Base-by-base conservation (phyloP, 2,329 filamentous ascomycete genomes). In the Neonectria faginata region DNA sequence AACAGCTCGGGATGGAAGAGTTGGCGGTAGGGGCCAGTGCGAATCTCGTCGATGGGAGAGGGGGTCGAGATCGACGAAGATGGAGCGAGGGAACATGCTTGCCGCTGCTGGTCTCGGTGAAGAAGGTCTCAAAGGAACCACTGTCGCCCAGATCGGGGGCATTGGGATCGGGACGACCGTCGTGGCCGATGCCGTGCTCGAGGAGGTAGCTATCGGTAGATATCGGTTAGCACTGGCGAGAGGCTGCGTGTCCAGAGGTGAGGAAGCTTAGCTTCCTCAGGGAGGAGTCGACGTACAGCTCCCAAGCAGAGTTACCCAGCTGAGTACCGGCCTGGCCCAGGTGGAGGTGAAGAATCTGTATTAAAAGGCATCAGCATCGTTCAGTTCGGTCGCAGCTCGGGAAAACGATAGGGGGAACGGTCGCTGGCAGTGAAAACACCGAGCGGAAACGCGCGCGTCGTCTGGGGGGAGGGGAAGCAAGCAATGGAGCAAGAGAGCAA, bases 291-390 rank as follows among this genome's bases (percentile, higher is more conserved):
- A 83, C 89, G 77, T 86, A 92, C 89, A 92, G 88, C 82, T 92
- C 89, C 89, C 89, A 92, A 74, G 90, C 89, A 78, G 88, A 90
- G 85, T 91, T 91, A 77, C 89, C 90, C 69, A 92, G 88, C 87
- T 92, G 89, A 77, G 85, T 88, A 82, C 89, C 90, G 82, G 90
- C 89, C 85, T 92, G 87, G 79, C 87, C 87, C 74, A 89, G 79
- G 78, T 89, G 87, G 77, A 89, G 81, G 81, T 89, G 87, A 81
- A 89, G 83, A 80, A 89, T 85, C 87, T 89, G 67, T 59, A 63
- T 58, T 44, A 55, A n/a, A 53, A 58, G 60, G 20, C 50, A 63
- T 67, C 70, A 65, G 68, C 54, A 69, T 65, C 70, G 60, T 65
- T n/a, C 51, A 64, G 58, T 31, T 66, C 45, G 47, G 52, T 27